Evolutionary conservation across 1,284 basidiomycete genomes (phyloP), one percentile per base, ranked within the genome.

Genomic region (Cryptococcus amylolentus): DNA sequence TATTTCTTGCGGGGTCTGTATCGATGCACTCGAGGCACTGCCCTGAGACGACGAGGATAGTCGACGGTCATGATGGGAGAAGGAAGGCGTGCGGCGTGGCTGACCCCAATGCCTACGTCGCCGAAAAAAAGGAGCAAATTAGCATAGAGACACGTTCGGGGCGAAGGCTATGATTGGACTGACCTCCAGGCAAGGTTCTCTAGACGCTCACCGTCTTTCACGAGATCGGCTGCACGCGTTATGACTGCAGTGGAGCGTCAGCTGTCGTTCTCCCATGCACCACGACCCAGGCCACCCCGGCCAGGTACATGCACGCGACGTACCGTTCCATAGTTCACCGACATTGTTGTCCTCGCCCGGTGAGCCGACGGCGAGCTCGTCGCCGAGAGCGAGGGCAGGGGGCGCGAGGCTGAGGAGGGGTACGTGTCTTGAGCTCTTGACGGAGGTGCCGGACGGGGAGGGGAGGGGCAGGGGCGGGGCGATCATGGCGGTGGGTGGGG

Each of bases 121-220:
- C 16, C 20, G 26, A 9, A 37, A 37, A 35, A 35, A 10, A 8
- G 31, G 31, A 35, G 31, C 31, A 49, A 52, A 42, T 47, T 20
- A 7, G 42, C 42, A 44, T 26, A 44, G 7, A 31, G 18, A 26
- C 42, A 20, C 18, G 42, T 18, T 44, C 45, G 50, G 28, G 50
- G 50, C 13, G 46, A 2, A 31, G 35, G 47, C 10, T 14, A 35
- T 27, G 18, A 38, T 10, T 38, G 27, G 44, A 50, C 67, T 52
- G 42, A 75, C 69, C 71, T 56, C 73, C 73, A 76, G 5, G 72
- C 69, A 7, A 76, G 64, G 41, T 76, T 76, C 56, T 76, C 73
- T 27, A 76, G 56, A 12, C 73, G 56, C 41, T 71, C 62, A 13
- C 72, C 72, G 57, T 76, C 73, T 52, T 76, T 73, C 50, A 76